Conservation (phyloP, 371 early-diverging fungal genomes). For the Fennellomyces sp. region DNA sequence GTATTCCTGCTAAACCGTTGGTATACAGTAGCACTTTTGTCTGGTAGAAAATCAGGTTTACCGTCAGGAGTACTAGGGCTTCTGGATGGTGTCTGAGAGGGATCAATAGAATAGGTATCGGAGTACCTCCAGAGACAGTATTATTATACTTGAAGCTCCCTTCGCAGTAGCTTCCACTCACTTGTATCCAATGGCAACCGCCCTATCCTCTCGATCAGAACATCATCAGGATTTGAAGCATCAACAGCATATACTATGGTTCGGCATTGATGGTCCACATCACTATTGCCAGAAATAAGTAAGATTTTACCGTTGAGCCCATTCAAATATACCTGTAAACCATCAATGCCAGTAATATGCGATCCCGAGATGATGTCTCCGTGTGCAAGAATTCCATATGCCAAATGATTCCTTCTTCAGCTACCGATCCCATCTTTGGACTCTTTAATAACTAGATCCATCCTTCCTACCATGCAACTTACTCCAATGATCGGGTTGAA, state of each 20-base stretch:
- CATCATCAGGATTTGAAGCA: conserved; percentile 25
- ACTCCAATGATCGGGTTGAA: conserved; percentile 44
- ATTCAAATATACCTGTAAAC: conserved; percentile 37
- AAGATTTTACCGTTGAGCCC: background rate
- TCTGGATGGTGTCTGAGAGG: conserved; percentile 35
- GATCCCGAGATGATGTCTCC: conserved; percentile 15
- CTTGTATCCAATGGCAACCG: conserved; percentile 38
- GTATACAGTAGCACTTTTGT: background rate
- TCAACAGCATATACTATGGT: conserved; percentile 34
- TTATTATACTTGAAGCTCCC: background rate
- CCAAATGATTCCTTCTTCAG: conserved; percentile 49
- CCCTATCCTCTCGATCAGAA: conserved; percentile 33
- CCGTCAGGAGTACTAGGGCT: conserved; percentile 38
- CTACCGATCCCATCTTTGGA: conserved; percentile 29
- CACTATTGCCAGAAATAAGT: conserved; percentile 14
- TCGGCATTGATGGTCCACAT: conserved; percentile 38
- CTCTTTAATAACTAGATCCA: background rate
- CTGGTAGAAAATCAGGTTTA: conserved; percentile 2
- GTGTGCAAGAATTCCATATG: conserved; percentile 52
- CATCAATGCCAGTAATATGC: conserved; percentile 31
- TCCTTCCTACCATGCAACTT: conserved; percentile 1
- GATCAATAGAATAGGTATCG: conserved; percentile 39
- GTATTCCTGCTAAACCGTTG: background rate
- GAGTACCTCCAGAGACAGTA: conserved; percentile 24
- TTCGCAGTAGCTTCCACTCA: too few species aligned